phyloP scores from a whole-genome alignment of 1,139 yeast species.

The Blastobotrys ciferrii region DNA sequence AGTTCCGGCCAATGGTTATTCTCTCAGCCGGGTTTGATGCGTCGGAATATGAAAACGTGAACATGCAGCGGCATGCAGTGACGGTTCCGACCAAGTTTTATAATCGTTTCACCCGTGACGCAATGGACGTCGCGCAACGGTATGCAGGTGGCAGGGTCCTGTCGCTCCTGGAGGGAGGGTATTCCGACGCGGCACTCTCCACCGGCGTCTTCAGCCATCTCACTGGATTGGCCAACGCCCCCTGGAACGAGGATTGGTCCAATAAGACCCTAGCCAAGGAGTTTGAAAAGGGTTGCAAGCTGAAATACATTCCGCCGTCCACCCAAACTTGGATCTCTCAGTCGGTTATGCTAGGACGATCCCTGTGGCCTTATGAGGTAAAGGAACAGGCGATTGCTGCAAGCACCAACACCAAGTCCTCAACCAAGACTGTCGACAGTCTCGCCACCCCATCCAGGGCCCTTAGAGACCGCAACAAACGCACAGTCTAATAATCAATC shows the following conservation, averaged over 20 bases:
- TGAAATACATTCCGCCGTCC: constrained; percentile 40
- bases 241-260: constrained; percentile 53
- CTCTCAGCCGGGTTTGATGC: constrained; percentile 90
- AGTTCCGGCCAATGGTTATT: constrained; percentile 65
- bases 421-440: constrained; percentile 9
- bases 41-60: constrained; percentile 74
- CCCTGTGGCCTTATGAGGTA: constrained; percentile 56
- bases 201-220: constrained; percentile 81
- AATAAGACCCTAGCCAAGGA: constrained; percentile 56
- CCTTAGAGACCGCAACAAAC: constrained; percentile 25
- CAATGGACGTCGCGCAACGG: constrained; percentile 59
- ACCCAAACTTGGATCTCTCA: constrained; percentile 59
- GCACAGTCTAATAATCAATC: neutral
- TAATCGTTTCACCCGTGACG: constrained; percentile 70
- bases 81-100: constrained; percentile 83
- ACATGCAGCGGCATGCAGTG: constrained; percentile 84
- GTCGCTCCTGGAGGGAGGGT: constrained; percentile 82
- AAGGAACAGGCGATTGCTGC: constrained; percentile 18
- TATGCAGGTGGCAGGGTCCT: constrained; percentile 63
- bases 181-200: constrained; percentile 77
- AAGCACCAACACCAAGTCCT: neutral
- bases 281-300: constrained; percentile 66
- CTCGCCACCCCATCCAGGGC: constrained; percentile 30
- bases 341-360: constrained; percentile 63
- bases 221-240: constrained; percentile 57